phyloP scores from a whole-genome alignment of 345 rosid genomes.

The Anastatica hierochuntica region DNA sequence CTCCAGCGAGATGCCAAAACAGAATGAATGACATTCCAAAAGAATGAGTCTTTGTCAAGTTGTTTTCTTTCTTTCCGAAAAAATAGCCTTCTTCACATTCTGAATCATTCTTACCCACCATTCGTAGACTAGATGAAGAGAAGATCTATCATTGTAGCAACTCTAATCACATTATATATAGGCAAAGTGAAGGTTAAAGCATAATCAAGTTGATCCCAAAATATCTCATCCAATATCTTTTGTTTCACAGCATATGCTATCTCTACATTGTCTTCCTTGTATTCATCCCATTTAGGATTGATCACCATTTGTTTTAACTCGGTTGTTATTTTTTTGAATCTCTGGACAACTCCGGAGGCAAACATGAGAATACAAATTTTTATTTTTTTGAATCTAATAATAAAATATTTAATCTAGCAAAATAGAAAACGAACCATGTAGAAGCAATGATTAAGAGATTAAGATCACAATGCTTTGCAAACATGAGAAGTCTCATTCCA shows the following conservation, averaged over 20 bases:
- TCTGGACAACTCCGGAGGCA: background rate
- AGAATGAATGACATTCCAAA: background rate
- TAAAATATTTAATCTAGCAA: background rate
- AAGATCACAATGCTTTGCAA: background rate
- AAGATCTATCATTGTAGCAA: background rate
- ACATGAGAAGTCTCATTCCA: background rate
- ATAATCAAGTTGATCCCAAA: background rate
- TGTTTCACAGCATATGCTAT: background rate
- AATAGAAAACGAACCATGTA: background rate
- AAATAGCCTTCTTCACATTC: background rate
- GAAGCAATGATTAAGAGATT: background rate
- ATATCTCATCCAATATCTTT: background rate
- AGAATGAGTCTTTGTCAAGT: background rate
- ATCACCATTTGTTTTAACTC: background rate
- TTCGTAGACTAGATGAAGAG: background rate
- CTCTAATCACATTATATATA: background rate
- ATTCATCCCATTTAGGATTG: background rate
- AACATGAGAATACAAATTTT: background rate
- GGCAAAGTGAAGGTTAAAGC: background rate
- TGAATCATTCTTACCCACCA: conserved; percentile 2
- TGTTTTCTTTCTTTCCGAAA: background rate
- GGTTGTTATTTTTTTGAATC: background rate
- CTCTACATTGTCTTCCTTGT: background rate
- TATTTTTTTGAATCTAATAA: background rate
- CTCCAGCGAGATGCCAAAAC: background rate